Percentiles rank a stretch among this genome's conserved stretches.
phyloP scores from a whole-genome alignment of 352 stramenopile species.

The Phytopythium ostracodes region DNA sequence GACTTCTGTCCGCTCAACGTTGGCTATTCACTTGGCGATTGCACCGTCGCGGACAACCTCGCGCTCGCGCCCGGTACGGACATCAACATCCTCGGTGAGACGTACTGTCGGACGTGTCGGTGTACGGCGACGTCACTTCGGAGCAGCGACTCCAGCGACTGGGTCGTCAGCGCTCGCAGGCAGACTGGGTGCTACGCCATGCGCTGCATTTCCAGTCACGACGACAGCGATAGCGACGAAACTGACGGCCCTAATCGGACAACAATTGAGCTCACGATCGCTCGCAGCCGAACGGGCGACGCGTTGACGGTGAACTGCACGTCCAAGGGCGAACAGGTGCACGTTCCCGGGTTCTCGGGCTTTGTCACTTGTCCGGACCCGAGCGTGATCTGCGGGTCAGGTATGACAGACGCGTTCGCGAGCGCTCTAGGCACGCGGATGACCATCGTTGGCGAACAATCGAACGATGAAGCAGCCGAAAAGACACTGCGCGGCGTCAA shows the following conservation, averaged over 20 bases:
- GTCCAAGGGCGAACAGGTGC: conserved; percentile 27
- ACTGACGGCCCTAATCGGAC: conserved; percentile 11
- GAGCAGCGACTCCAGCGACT: conserved; percentile 50
- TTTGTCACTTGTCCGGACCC: conserved; percentile 63
- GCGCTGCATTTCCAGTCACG: conserved; percentile 37
- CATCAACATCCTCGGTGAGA: conserved; percentile 77
- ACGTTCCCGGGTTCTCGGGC: conserved; percentile 45
- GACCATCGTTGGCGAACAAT: neutral
- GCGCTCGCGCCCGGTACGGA: conserved; percentile 30
- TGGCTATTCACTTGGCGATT: conserved; percentile 65
- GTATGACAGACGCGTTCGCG: neutral
- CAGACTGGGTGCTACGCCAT: conserved; percentile 78
- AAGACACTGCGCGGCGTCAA: neutral
- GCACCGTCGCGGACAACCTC: conserved; percentile 54
- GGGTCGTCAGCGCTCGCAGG: conserved; percentile 48
- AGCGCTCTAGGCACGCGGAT: neutral
- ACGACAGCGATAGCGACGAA: neutral
- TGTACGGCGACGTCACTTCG: conserved; percentile 67
- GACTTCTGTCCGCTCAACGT: conserved; percentile 81
- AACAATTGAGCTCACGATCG: conserved; percentile 40
- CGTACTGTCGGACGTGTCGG: conserved; percentile 66
- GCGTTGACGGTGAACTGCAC: conserved; percentile 39
- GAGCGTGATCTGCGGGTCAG: conserved; percentile 36
- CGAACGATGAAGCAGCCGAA: neutral
- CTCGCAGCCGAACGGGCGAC: conserved; percentile 12